Base-by-base conservation (phyloP, 2,329 filamentous ascomycete species). In the Fusarium phyllophilum region DNA sequence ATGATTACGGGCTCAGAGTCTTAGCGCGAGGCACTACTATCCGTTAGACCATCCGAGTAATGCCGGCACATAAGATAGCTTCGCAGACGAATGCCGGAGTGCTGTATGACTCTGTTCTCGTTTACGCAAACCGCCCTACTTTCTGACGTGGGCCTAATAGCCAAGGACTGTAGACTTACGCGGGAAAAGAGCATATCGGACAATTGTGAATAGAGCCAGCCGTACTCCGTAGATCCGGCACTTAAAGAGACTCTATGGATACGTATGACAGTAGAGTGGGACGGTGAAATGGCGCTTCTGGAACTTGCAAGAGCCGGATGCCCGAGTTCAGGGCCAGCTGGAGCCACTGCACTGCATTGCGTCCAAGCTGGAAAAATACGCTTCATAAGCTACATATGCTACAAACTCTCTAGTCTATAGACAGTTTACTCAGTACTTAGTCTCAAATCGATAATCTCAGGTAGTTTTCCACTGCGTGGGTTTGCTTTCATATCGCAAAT, bases 371-470 rank as follows among this genome's bases (percentile, higher is more conserved):
- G 15, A 24, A 18, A 24, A 5, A 6, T 14, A 8, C 22, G 0
- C 1, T 51, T 14, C 2, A 33, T 24, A 7, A 18, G 17, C 29
- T 13, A 51, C 1, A 51, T 18, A 24, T 5, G 8, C 22, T 24
- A 33, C 8, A 33, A n/a, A 11, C 12, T 45, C n/a, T 8, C 18
- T 15, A 8, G 6, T 14, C 5, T 18, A 33, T 33, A 49, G 15
- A 38, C 8, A 13, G 2, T 8, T 36, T 38, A 54, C 1, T 4
- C 7, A 26, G 13, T 38, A 5, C 10, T 3, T 12, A 57, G 31
- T 29, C 61, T 63, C 14, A 49, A 15, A 13, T 63, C 61, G 14
- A 63, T 17, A 6, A 63, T 58, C 26, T 63, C 61, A 26, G 61
- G 52, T n/a, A 59, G 36, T 15, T 63, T 59, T 3, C 61, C 61